These are phyloP conservation scores for Tolypocladium sp. DNA, from an alignment of 2,329 filamentous ascomycete species.

Conservation along the genomic window DNA sequence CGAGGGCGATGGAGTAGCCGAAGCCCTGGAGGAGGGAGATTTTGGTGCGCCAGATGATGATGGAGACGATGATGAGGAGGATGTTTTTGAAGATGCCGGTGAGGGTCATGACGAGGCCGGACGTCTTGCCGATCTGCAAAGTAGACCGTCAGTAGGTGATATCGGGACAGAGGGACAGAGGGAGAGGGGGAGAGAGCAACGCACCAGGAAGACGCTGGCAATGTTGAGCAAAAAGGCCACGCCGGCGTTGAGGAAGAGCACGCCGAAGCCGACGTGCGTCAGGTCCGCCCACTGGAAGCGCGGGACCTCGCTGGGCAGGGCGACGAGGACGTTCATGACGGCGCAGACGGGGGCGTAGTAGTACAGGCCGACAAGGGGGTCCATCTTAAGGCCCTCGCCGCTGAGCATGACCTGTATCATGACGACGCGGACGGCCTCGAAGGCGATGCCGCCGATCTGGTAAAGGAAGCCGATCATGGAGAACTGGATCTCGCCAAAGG, in stretches of 20 bases:
- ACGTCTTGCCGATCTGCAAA: constrained; percentile 74
- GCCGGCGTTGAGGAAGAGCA: constrained; percentile 64
- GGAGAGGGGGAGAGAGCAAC: constrained; percentile 17
- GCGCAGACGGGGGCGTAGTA: constrained; percentile 84
- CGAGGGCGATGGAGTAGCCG: constrained; percentile 64
- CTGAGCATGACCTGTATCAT: constrained; percentile 80
- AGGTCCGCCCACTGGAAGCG: constrained; percentile 58
- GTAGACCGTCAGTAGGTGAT: not conserved
- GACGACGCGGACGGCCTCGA: constrained; percentile 72
- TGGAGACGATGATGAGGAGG: constrained; percentile 66
- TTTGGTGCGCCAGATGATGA: constrained; percentile 68
- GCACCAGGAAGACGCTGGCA: constrained; percentile 76
- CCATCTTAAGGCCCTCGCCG: constrained; percentile 73
- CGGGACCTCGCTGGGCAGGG: constrained; percentile 59
- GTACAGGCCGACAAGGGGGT: constrained; percentile 79
- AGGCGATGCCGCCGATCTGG: constrained; percentile 67
- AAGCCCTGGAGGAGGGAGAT: constrained; percentile 64
- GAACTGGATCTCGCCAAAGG: constrained; percentile 59
- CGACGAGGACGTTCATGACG: constrained; percentile 66
- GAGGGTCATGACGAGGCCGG: constrained; percentile 74
- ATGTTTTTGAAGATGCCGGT: constrained; percentile 86
- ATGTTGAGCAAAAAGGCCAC: constrained; percentile 76
- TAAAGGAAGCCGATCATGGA: constrained; percentile 56
- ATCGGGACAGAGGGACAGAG: not conserved
- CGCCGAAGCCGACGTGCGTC: constrained; percentile 52